Evolutionary conservation across 2,329 filamentous ascomycete genomes (phyloP), one percentile per base, ranked within the genome.

Genomic region (Colletotrichum sp.): DNA sequence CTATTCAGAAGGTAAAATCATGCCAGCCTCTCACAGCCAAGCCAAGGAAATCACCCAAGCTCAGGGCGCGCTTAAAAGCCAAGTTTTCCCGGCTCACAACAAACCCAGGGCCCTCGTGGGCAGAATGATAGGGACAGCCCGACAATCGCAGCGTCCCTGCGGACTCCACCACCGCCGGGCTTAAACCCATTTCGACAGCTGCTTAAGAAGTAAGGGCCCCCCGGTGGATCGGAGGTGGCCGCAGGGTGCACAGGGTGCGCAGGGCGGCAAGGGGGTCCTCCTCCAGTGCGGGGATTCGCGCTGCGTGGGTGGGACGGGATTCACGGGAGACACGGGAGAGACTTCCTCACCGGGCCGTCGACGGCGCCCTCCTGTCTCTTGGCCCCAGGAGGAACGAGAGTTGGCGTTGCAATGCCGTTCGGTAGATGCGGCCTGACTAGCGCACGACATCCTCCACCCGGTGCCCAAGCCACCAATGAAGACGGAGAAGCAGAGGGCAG

Each of bases 361-460:
- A n/a, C 60, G 10, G 39, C 56, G 28, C 12, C 52, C 43, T 52
- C 43, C 25, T 28, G 61, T 10, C 34, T 6, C 52, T 9, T 32
- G 30, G 30, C 18, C 30, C 36, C 62, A 22, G 22, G 71, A 48
- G 39, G 39, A 48, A 48, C 22, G 22, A 58, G 55, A 28, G 56
- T 18, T 52, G 25, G 68, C 43, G 52, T 61, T 61, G 61, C 30
- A 75, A 62, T 71, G 72, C 61, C 55, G 72, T 16, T 62, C 68
- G 68, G 72, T 71, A 75, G 72, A 71, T 75, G 68, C 72, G 72
- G n/a, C 67, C 36, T 66, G 68, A 74, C 67, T 75, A 75, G 68
- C 72, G 61, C 68, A 62, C 61, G 62, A 56, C 72, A 75, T 66
- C 61, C 43, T 52, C 43, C 43, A 52, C 10, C 43, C 43, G 68